Conservation (phyloP, 2,329 filamentous ascomycete species). For the Tolypocladium cylindrosporum region DNA sequence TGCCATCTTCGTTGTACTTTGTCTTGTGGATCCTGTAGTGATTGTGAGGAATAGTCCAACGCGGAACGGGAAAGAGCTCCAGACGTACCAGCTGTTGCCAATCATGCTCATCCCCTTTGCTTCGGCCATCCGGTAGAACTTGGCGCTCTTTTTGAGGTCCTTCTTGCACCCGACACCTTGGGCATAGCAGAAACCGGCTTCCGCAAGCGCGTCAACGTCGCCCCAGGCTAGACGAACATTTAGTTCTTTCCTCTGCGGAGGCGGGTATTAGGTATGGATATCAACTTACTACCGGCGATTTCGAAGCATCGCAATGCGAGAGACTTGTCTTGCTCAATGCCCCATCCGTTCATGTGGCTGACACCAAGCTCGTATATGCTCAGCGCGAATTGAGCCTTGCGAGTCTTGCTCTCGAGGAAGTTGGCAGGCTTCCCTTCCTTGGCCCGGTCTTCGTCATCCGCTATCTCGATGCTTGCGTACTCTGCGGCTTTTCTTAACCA, state of each 20-base stretch:
- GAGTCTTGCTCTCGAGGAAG: slow-evolving; percentile 63
- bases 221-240: slow-evolving; percentile 58
- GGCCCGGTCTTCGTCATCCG: slow-evolving; percentile 62
- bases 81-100: slow-evolving; percentile 87
- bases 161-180: slow-evolving; percentile 93
- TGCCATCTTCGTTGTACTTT: slow-evolving; percentile 69
- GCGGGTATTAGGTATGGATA: neutral
- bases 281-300: slow-evolving; percentile 68
- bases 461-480: slow-evolving; percentile 69
- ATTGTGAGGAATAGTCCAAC: neutral
- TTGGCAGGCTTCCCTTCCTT: slow-evolving; percentile 56
- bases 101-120: slow-evolving; percentile 95
- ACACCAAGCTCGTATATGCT: slow-evolving; percentile 95
- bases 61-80: neutral
- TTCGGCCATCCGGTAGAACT: slow-evolving; percentile 83
- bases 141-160: slow-evolving; percentile 87
- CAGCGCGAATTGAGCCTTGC: slow-evolving; percentile 86
- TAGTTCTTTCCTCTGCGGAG: neutral
- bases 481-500: slow-evolving; percentile 92
- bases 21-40: slow-evolving; percentile 80
- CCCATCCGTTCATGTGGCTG: slow-evolving; percentile 97
- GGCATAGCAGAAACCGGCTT: slow-evolving; percentile 93
- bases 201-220: slow-evolving; percentile 84
- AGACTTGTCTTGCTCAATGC: slow-evolving; percentile 82
- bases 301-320: slow-evolving; percentile 90